Evolutionary conservation across 768 basidiomycete genomes (phyloP).

Genomic region (Tulasnella sp.): DNA sequence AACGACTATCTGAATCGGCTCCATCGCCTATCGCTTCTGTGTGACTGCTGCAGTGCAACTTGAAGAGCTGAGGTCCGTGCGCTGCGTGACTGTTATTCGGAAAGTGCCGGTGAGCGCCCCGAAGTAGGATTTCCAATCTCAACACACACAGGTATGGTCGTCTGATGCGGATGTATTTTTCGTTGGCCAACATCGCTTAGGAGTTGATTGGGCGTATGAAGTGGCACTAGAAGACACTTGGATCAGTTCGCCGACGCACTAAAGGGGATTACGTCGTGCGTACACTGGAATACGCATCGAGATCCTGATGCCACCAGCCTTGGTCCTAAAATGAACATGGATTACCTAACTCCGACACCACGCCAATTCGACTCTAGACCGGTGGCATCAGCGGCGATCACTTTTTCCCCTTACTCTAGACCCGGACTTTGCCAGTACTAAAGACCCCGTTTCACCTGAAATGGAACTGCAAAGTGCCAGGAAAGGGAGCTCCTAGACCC

Average conservation of each 20-base stretch:
- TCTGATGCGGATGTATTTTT: not conserved
- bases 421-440: no score
- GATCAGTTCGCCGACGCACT: not conserved
- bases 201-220: not conserved
- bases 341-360: not conserved
- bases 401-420: no score
- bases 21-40: not conserved
- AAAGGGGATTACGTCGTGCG: not conserved
- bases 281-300: not conserved
- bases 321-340: not conserved
- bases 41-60: not conserved
- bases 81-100: no score
- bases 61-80: no score
- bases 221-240: not conserved
- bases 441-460: no score
- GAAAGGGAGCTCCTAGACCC: no score
- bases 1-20: conserved; percentile 9
- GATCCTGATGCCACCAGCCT: not conserved
- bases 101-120: no score
- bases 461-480: no score
- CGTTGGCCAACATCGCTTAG: not conserved
- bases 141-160: not conserved
- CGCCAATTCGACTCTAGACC: not conserved
- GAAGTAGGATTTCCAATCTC: not conserved
- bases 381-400: not conserved